Base-by-base conservation (phyloP, 2,329 filamentous ascomycete genomes). In the Talaromyces sp. region DNA sequence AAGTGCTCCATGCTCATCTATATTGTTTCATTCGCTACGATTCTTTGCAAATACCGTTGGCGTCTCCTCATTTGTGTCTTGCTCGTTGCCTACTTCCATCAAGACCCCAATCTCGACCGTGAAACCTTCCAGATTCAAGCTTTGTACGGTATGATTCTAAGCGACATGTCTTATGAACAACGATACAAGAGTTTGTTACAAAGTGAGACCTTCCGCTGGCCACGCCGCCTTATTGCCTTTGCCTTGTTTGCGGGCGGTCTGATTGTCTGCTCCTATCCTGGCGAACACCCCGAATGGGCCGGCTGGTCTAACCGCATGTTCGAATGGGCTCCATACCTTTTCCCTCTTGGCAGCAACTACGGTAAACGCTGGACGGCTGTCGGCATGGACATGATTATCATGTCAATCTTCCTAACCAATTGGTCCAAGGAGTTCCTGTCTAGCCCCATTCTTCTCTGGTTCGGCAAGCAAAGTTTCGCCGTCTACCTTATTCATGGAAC, bases 401-500 rank as follows among this genome's bases (percentile, higher is more conserved):
- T 83, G n/a, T 82, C 82, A 27, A 81, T 85, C 64, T 83, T 80
- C 73, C 72, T 85, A 17, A 84, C 82, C 1, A 82, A 82, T 0
- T 72, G 76, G 5, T 74, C 83, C 7, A 83, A 84, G 68, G 77
- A 77, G 29, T 76, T 83, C 22, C 79, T 86, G 27, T 82, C 82
- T 4, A 83, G 82, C 72, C 78, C 79, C 31, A 68, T 82, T 2
- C 80, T 85, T 40, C 80, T 84, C 66, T 85, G 82, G 82, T 75
- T 85, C 3, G 84, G 84, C n/a, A 79, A 80, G 66, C 83, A 84
- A 72, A 83, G 81, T 62, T 85, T 85, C 66, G 83, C 84, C 27
- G 83, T 86, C 4, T 86, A 86, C 69, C 79, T 86, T 13, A 77
- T 81, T 10, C 84, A 86, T 71, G 83, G 84, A 56, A 85, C 83